phyloP scores from a whole-genome alignment of 176 grass and related monocot species.

The Oryza meridionalis region DNA sequence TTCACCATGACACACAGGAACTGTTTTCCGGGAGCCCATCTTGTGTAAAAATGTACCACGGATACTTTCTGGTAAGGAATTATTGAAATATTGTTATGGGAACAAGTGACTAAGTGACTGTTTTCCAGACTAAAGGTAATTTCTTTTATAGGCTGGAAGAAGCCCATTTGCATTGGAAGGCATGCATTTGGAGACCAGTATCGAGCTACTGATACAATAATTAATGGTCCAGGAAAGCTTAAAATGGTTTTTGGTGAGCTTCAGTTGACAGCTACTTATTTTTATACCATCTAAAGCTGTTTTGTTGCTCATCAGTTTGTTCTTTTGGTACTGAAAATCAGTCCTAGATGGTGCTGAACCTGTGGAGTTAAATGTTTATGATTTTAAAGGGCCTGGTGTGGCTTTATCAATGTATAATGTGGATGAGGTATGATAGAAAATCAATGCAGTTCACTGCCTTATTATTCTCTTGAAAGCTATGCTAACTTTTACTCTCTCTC shows the following conservation, averaged over 20 bases:
- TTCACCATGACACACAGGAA: constrained; percentile 51
- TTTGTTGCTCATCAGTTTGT: constrained; percentile 12
- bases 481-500: constrained; percentile 18
- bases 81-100: constrained; percentile 6
- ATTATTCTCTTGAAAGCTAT: constrained; percentile 41
- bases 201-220: constrained; percentile 80
- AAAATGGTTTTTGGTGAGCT: constrained; percentile 96
- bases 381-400: constrained; percentile 91
- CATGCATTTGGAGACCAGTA: constrained; percentile 99
- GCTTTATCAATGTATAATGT: constrained; percentile 97
- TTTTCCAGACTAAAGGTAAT: constrained; percentile 2
- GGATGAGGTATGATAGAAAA: constrained; percentile 64
- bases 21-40: constrained; percentile 97
- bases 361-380: constrained; percentile 77
- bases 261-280: constrained; percentile 10
- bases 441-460: background rate
- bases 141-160: constrained; percentile 76
- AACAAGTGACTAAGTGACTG: constrained; percentile 9
- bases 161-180: constrained; percentile 97
- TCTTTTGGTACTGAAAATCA: constrained; percentile 49
- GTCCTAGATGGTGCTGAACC: constrained; percentile 69
- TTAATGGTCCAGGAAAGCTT: constrained; percentile 90
- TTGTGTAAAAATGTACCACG: constrained; percentile 82
- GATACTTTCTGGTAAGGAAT: constrained; percentile 75
- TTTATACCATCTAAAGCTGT: background rate